Evolutionary conservation across 208 protist species (phyloP).

Genomic region (Tetramitus jugosus): DNA sequence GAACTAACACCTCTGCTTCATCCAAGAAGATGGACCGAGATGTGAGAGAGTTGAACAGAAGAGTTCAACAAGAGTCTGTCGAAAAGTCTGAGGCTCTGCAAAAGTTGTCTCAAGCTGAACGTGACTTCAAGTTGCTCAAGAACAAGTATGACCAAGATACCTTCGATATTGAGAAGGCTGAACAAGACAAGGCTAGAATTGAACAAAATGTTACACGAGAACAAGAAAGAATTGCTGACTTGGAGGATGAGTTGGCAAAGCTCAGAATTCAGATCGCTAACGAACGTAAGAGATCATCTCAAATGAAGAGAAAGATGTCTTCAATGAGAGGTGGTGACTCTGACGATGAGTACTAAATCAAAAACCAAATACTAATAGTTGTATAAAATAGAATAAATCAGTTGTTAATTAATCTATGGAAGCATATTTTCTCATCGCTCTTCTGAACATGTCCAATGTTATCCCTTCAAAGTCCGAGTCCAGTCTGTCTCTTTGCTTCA

Average conservation of each 20-base stretch:
- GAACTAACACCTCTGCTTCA: not conserved
- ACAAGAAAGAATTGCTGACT: not conserved
- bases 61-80: not conserved
- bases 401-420: too few species aligned
- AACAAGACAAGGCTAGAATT: not conserved
- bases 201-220: not conserved
- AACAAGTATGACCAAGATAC: not conserved
- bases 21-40: not conserved
- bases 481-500: not conserved
- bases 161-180: not conserved
- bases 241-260: not conserved
- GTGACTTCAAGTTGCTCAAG: not conserved
- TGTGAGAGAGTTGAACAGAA: not conserved
- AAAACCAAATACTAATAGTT: too few species aligned
- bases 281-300: not conserved
- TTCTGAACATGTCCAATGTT: not conserved
- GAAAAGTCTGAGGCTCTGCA: not conserved
- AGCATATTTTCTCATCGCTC: not conserved
- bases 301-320: not conserved
- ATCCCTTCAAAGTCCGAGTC: not conserved
- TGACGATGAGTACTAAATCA: conserved; percentile 5
- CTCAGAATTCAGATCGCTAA: not conserved
- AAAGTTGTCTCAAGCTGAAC: not conserved
- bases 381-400: too few species aligned
- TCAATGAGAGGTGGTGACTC: not conserved